phyloP scores from a whole-genome alignment of 2,329 filamentous ascomycete genomes.

The Pseudocercospora crystallina region DNA sequence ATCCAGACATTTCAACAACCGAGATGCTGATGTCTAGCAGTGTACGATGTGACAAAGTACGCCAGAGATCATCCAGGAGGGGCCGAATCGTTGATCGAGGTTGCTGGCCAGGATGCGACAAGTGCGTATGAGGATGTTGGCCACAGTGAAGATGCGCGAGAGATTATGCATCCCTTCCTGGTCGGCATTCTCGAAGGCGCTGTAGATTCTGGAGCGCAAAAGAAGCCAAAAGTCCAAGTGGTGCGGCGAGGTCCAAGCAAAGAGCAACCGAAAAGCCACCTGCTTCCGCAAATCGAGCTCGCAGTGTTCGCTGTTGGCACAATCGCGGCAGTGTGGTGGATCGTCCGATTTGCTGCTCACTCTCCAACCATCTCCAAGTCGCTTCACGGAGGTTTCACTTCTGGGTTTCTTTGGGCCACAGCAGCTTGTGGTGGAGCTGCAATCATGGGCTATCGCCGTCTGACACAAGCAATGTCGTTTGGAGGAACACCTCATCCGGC shows the following conservation, averaged over 20 bases:
- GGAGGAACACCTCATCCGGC: conserved; percentile 26
- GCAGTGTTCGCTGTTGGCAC: conserved; percentile 11
- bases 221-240: conserved; percentile 11
- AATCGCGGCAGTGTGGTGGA: conserved; percentile 9
- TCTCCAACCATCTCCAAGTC: no score
- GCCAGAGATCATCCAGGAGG: conserved; percentile 94
- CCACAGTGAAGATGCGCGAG: conserved; percentile 48
- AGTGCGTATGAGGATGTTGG: conserved; percentile 87
- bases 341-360: conserved; percentile 10
- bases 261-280: background rate
- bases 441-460: conserved; percentile 10
- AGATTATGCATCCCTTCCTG: conserved; percentile 40
- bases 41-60: conserved; percentile 90
- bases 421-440: conserved; percentile 14
- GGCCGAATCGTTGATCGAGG: conserved; percentile 90
- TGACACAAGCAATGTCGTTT: conserved; percentile 20
- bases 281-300: conserved; percentile 8
- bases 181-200: conserved; percentile 38
- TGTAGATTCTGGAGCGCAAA: background rate
- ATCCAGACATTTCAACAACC: no score
- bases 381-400: conserved; percentile 33
- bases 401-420: conserved; percentile 41
- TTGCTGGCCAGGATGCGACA: conserved; percentile 91
- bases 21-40: conserved; percentile 36
- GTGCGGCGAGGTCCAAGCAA: conserved; percentile 11